These are phyloP conservation scores for Pyrus bretschneideri DNA, from an alignment of 306 rosid species.

Conservation along the genomic window DNA sequence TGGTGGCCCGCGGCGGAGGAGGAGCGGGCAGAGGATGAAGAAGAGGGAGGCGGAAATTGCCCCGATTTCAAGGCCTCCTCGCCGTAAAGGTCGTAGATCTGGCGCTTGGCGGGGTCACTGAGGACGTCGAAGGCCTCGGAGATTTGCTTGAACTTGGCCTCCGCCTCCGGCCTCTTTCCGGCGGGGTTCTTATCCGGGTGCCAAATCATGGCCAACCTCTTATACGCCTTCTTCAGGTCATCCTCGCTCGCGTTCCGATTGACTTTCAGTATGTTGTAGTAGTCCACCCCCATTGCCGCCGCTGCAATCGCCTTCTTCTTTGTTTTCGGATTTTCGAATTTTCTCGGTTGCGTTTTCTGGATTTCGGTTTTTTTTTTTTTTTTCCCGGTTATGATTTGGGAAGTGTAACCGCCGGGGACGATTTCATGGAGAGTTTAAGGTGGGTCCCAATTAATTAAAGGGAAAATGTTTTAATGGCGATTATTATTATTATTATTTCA, in stretches of 20 bases:
- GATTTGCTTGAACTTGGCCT: conserved; percentile 75
- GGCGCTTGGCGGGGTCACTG: conserved; percentile 82
- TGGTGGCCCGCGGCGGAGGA: conserved; percentile 22
- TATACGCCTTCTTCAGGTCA: conserved; percentile 73
- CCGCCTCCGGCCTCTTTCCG: conserved; percentile 53
- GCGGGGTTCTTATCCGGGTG: conserved; percentile 88
- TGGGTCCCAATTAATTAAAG: neutral
- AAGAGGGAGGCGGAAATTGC: conserved; percentile 55
- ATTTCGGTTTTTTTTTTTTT: neutral
- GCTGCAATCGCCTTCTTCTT: neutral
- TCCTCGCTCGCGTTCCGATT: conserved; percentile 78
- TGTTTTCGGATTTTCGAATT: neutral
- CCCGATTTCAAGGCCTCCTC: conserved; percentile 83
- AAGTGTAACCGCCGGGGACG: neutral
- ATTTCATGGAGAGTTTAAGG: neutral
- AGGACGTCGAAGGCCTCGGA: conserved; percentile 90
- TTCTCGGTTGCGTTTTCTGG: neutral
- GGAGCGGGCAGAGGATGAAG: conserved; percentile 23
- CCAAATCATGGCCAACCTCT: conserved; percentile 77
- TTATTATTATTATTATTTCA: no score
- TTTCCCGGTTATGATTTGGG: neutral
- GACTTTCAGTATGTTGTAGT: conserved; percentile 88
- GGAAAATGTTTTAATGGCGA: neutral
- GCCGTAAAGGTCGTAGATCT: conserved; percentile 92
- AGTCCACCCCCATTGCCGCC: conserved; percentile 67